A percentile compares a stretch with the other conserved stretches of the same genome.
Evolutionary conservation across 305 asterid genomes (phyloP).

Genomic region (Solanum hybrid): DNA sequence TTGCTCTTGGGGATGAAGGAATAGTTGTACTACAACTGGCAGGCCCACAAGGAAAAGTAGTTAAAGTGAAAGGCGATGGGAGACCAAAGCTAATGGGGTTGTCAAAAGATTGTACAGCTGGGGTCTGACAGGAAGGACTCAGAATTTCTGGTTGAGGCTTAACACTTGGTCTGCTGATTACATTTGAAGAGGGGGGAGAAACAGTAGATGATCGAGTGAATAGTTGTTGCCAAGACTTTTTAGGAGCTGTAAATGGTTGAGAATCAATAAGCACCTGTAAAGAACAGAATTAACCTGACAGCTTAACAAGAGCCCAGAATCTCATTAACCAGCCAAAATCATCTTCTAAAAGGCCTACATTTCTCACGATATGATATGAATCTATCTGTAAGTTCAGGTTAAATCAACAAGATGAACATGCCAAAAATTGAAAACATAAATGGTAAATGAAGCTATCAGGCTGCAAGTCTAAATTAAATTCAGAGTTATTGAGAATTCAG

Average conservation of each 20-base stretch:
- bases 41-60: slow-evolving; percentile 49
- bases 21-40: slow-evolving; percentile 30
- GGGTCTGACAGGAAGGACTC: slow-evolving; percentile 39
- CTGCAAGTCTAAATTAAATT: neutral
- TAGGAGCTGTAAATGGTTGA: slow-evolving; percentile 57
- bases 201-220: slow-evolving; percentile 65
- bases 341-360: neutral
- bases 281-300: slow-evolving; percentile 11
- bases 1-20: slow-evolving; percentile 41
- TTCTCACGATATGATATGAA: neutral
- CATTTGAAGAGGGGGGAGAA: slow-evolving; percentile 51
- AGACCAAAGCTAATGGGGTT: slow-evolving; percentile 58
- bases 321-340: neutral
- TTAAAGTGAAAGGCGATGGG: slow-evolving; percentile 46
- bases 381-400: neutral
- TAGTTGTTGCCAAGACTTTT: slow-evolving; percentile 93
- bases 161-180: slow-evolving; percentile 60
- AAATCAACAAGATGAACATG: neutral
- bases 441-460: neutral
- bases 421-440: neutral
- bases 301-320: neutral
- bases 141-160: slow-evolving; percentile 48
- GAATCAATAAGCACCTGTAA: slow-evolving; percentile 66
- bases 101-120: slow-evolving; percentile 45
- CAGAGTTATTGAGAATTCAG: neutral